These are phyloP conservation scores for Rhytidiadelphus loreus DNA, from an alignment of 225 moss, liverwort and hornwort genomes.

Conservation along the genomic window DNA sequence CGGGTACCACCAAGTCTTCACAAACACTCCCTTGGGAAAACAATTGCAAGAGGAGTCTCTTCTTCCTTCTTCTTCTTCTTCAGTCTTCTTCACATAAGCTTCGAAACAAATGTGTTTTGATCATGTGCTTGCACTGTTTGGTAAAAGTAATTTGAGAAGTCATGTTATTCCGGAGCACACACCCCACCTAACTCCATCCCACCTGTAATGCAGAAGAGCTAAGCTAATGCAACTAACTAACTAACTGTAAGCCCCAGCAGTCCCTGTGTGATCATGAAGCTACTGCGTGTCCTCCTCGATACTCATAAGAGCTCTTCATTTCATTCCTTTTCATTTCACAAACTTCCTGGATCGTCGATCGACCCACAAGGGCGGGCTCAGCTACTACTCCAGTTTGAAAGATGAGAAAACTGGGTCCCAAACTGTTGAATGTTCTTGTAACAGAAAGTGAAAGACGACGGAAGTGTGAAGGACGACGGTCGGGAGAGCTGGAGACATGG, in stretches of 20 bases:
- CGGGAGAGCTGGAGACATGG: background rate
- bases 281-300: background rate
- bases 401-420: background rate
- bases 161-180: background rate
- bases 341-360: background rate
- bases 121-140: background rate
- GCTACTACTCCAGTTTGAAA: background rate
- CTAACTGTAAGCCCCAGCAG: background rate
- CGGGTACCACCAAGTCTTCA: background rate
- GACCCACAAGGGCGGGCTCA: background rate
- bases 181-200: background rate
- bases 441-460: background rate
- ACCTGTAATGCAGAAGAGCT: background rate
- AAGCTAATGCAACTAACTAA: background rate
- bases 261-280: background rate
- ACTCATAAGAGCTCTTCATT: background rate
- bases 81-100: background rate
- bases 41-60: background rate
- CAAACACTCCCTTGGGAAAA: background rate
- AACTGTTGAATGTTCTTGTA: background rate
- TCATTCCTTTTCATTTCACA: background rate
- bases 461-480: background rate
- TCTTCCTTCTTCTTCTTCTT: background rate
- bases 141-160: background rate
- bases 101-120: background rate